Evolutionary conservation across 2,329 filamentous ascomycete genomes (phyloP).

Genomic region (Dothistroma pini): DNA sequence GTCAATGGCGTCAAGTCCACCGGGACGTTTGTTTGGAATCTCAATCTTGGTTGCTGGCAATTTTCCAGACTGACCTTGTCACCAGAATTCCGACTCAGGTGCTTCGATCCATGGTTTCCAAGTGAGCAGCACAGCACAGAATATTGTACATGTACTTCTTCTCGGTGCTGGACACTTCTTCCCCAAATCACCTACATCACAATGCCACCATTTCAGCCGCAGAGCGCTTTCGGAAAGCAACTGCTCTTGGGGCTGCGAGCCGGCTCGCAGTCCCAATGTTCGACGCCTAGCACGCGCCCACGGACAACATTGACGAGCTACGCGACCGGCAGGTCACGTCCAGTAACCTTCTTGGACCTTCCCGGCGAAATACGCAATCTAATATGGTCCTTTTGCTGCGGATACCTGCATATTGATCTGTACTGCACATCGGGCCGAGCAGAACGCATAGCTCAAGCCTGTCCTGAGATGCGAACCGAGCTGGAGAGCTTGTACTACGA

Average conservation of each 20-base stretch:
- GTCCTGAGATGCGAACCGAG: background rate
- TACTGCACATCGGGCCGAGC: background rate
- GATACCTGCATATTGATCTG: background rate
- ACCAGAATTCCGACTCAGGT: too few species aligned
- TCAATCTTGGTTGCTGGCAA: too few species aligned
- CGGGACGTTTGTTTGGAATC: too few species aligned
- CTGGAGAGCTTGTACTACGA: background rate
- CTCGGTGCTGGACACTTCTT: background rate
- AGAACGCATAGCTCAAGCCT: background rate
- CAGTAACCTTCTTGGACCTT: background rate
- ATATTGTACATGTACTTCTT: background rate
- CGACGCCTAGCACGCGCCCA: background rate
- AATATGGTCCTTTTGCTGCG: background rate
- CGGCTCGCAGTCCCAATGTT: too few species aligned
- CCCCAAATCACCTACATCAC: background rate
- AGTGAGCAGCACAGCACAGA: too few species aligned
- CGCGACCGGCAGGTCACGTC: background rate
- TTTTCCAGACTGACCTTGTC: too few species aligned
- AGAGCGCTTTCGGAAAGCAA: background rate
- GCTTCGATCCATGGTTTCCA: too few species aligned
- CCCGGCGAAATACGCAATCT: background rate
- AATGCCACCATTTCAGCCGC: background rate
- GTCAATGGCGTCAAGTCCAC: too few species aligned
- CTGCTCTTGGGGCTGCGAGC: background rate
- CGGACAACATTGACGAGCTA: background rate